Evolutionary conservation across 1,284 basidiomycete genomes (phyloP).

Genomic region (Pseudozyma thailandica): DNA sequence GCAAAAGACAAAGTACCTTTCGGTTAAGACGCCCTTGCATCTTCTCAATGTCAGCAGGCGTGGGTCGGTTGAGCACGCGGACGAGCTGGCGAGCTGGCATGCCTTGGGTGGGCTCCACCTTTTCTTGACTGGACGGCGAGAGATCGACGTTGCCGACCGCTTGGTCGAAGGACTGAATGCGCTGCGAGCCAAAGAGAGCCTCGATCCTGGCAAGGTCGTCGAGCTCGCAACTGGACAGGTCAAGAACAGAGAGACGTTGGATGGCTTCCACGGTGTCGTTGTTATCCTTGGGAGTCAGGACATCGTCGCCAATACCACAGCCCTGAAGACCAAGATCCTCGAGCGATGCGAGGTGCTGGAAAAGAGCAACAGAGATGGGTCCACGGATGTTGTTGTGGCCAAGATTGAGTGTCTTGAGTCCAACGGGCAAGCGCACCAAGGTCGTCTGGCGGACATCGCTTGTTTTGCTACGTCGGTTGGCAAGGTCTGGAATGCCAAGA

Average conservation of each 20-base stretch:
- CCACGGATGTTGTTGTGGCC: slow-evolving; percentile 56
- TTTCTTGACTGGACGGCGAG: neutral
- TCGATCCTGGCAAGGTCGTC: slow-evolving; percentile 53
- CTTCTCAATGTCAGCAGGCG: slow-evolving; percentile 22
- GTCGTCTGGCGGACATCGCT: neutral
- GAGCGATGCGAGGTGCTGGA: slow-evolving; percentile 34
- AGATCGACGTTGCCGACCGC: slow-evolving; percentile 29
- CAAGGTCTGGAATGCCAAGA: slow-evolving; percentile 35
- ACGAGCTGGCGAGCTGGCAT: slow-evolving; percentile 49
- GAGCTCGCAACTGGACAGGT: slow-evolving; percentile 58
- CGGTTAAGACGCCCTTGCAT: slow-evolving; percentile 21
- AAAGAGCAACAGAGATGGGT: slow-evolving; percentile 43
- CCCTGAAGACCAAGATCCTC: slow-evolving; percentile 54
- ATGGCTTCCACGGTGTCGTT: slow-evolving; percentile 15
- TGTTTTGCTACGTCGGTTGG: slow-evolving; percentile 27
- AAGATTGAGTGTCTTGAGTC: slow-evolving; percentile 49
- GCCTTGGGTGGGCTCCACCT: slow-evolving; percentile 11
- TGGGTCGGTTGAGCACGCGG: slow-evolving; percentile 38
- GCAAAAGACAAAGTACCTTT: slow-evolving; percentile 43
- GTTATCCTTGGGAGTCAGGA: slow-evolving; percentile 32
- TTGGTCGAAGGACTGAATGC: slow-evolving; percentile 35
- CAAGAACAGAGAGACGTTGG: slow-evolving; percentile 38
- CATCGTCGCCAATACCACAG: slow-evolving; percentile 58
- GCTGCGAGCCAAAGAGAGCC: slow-evolving; percentile 47
- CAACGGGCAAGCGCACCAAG: slow-evolving; percentile 35